Conservation (phyloP, 2,329 filamentous ascomycete species). For the Dothistroma septosporum region DNA sequence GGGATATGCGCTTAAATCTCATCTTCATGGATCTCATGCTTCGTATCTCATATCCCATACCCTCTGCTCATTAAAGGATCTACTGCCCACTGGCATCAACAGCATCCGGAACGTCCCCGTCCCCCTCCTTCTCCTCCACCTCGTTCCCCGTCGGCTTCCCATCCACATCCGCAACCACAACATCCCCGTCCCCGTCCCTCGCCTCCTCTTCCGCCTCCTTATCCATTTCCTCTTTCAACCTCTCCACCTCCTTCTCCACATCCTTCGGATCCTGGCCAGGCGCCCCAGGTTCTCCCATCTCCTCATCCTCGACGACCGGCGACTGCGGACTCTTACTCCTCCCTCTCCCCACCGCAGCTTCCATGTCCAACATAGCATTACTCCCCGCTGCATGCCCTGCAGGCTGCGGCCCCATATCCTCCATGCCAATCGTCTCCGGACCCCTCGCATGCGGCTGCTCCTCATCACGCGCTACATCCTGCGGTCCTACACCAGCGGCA, state of each 20-base stretch:
- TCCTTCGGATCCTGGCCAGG: conserved; percentile 21
- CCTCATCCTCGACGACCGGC: conserved; percentile 3
- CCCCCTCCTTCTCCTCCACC: conserved; percentile 8
- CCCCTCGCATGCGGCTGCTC: conserved; percentile 73
- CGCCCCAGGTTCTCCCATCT: conserved; percentile 15
- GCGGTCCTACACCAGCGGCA: not conserved
- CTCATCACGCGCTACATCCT: conserved; percentile 37
- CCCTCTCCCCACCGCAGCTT: conserved; percentile 39
- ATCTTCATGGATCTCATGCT: no score
- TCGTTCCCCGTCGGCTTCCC: conserved; percentile 17
- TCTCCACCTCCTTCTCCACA: conserved; percentile 19
- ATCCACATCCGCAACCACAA: conserved; percentile 29
- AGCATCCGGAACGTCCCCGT: conserved; percentile 6
- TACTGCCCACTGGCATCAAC: not conserved
- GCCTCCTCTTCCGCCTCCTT: conserved; percentile 18
- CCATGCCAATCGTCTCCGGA: conserved; percentile 76
- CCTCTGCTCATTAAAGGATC: not conserved
- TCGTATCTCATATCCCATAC: not conserved
- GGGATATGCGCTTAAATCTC: no score
- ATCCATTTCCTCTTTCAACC: conserved; percentile 19
- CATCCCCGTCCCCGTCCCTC: conserved; percentile 31
- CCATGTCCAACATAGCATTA: conserved; percentile 34
- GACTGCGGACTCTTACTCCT: conserved; percentile 28
- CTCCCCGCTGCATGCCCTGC: conserved; percentile 17
- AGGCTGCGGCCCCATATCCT: conserved; percentile 76